These are phyloP conservation scores for Aegilops bicornis DNA, from an alignment of 176 grass and related monocot species.

Conservation along the genomic window DNA sequence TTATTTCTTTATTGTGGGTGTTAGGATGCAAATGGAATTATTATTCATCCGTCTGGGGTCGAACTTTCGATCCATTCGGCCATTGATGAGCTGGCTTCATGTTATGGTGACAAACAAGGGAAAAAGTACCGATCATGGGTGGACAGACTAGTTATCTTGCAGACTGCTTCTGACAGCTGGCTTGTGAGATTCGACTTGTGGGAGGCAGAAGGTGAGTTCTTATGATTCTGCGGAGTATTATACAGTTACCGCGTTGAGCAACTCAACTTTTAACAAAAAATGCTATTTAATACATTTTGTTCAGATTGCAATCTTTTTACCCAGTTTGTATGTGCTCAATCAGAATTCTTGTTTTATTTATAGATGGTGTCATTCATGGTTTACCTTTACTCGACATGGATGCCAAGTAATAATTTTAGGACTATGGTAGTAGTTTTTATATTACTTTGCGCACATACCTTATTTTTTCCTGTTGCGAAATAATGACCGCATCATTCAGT, in stretches of 20 bases:
- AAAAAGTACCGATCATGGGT: conserved; percentile 61
- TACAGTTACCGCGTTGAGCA: not conserved
- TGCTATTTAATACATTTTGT: not conserved
- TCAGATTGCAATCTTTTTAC: conserved; percentile 2
- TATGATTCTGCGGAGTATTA: not conserved
- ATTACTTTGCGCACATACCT: not conserved
- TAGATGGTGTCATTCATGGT: not conserved
- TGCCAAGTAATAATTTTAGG: not conserved
- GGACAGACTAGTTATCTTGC: conserved; percentile 59
- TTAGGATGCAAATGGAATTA: conserved; percentile 59
- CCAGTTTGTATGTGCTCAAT: not conserved
- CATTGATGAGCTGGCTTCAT: conserved; percentile 39
- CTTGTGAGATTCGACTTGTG: conserved; percentile 71
- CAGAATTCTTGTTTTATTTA: not conserved
- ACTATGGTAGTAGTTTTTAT: not conserved
- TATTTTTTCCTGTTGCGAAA: not conserved
- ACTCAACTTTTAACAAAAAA: not conserved
- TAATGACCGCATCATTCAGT: not conserved
- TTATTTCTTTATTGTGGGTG: conserved; percentile 5
- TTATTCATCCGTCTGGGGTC: conserved; percentile 57
- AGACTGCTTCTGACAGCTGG: conserved; percentile 45
- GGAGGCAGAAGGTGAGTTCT: conserved; percentile 61
- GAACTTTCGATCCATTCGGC: conserved; percentile 48
- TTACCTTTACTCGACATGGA: not conserved
- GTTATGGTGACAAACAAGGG: conserved; percentile 68